A percentile compares a stretch with the other conserved stretches of the same genome.
phyloP scores from a whole-genome alignment of 495 filamentous ascomycete genomes.

The Opeltia flavorubescens region DNA sequence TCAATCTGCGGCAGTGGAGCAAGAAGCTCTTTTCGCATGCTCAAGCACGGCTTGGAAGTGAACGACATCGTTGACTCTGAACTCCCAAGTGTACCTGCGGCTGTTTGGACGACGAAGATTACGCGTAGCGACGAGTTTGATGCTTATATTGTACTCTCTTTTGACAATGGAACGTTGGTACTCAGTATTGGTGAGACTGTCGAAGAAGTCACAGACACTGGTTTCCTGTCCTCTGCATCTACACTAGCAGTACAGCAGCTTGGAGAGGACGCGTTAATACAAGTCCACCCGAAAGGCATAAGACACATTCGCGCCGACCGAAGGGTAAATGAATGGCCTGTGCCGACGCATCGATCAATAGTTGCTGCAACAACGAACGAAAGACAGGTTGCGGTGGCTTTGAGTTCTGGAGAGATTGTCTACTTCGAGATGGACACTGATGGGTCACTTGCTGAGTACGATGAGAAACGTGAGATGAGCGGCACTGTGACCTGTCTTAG shows the following conservation, averaged over 20 bases:
- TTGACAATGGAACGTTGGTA: conserved; percentile 62
- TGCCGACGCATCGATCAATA: conserved; percentile 85
- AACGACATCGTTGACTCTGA: conserved; percentile 89
- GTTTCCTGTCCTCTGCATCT: conserved; percentile 72
- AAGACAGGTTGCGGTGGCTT: conserved; percentile 79
- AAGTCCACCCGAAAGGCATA: conserved; percentile 91
- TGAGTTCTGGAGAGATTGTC: conserved; percentile 90
- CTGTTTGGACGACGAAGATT: conserved; percentile 91
- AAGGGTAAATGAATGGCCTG: conserved; percentile 85
- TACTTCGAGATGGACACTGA: conserved; percentile 96
- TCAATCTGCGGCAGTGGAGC: conserved; percentile 78
- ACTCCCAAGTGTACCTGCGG: conserved; percentile 68
- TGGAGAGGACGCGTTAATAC: conserved; percentile 81
- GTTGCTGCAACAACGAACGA: conserved; percentile 93
- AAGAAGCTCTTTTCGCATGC: conserved; percentile 72
- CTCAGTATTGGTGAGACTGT: conserved; percentile 93
- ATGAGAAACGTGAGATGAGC: conserved; percentile 89
- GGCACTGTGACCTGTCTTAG: conserved; percentile 90
- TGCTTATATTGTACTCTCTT: conserved; percentile 59
- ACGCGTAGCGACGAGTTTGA: conserved; percentile 74
- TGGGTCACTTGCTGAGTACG: conserved; percentile 81
- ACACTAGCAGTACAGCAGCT: conserved; percentile 89
- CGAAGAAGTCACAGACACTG: conserved; percentile 84
- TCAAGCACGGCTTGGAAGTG: conserved; percentile 87
- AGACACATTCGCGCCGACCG: conserved; percentile 70